Percentiles rank a stretch among this genome's conserved stretches.
Conservation (phyloP, 2,329 filamentous ascomycete species). For the Epichloe sp. region DNA sequence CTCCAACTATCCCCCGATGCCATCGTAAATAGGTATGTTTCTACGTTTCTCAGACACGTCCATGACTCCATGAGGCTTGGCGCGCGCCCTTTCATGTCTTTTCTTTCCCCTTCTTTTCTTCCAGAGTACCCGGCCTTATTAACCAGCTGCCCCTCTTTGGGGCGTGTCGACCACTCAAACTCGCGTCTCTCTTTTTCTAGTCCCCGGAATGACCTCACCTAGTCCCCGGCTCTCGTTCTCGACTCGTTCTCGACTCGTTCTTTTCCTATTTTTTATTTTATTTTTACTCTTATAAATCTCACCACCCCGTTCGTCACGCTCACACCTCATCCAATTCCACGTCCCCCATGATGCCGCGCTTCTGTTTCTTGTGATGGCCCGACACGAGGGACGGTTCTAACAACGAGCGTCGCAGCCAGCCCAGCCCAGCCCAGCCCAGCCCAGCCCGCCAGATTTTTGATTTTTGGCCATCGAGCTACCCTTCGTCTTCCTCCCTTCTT, state of each 20-base stretch:
- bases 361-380: too few species aligned
- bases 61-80: too few species aligned
- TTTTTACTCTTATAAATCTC: too few species aligned
- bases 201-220: slow-evolving; percentile 1
- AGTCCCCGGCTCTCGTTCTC: neutral
- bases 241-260: neutral
- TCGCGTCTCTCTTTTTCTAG: neutral
- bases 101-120: neutral
- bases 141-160: slow-evolving; percentile 1
- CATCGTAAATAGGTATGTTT: too few species aligned
- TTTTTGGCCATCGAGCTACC: too few species aligned
- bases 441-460: neutral
- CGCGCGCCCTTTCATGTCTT: neutral
- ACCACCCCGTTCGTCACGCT: neutral
- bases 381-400: neutral
- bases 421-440: neutral
- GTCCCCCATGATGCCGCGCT: too few species aligned
- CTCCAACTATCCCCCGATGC: too few species aligned
- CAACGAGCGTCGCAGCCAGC: neutral
- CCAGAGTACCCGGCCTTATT: too few species aligned
- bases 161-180: neutral
- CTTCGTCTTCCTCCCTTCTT: neutral
- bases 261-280: too few species aligned
- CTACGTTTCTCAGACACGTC: too few species aligned
- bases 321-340: neutral